Base-by-base conservation (phyloP, 78 protist genomes). In the Neovahlkampfia damariscottae region DNA sequence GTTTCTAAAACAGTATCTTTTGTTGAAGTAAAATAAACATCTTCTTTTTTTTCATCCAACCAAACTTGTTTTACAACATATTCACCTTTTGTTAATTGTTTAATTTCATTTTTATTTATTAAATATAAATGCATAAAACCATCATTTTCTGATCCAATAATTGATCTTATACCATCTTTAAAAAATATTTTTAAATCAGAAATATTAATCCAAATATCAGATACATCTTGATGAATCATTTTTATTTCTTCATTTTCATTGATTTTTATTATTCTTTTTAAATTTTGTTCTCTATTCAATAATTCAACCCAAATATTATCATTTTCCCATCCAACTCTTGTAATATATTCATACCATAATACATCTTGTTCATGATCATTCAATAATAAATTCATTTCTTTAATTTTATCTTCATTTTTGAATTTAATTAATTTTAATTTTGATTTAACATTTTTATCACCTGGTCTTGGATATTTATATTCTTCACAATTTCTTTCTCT, bases 171-270 rank as follows among this genome's bases (percentile, higher is more conserved):
- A 58, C 76, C 76, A 58, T 76, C 79, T 66, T 76, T 76, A 31
- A 66, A 66, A 6, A 76, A 76, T 6, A 41, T 36, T 37, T 41
- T 6, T 6, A 29, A 41, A 30, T 76, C 79, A 30, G 67, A 5
- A 27, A 76, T 36, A 31, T 71, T 76, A 10, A 76, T 62, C 79
- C 79, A 76, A 28, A 67, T 62, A 38, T 76, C 69, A 10, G 79
- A 76, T 32, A 66, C 5, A 10, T 76, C 79, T 68, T 67, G 74
- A 6, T 50, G 79, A 5, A 76, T 71, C 74, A 76, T 31, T 50
- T 76, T 5, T 71, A 5, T 5, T 72, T 72, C 40, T 8, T 38
- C 40, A 41, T 5, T 6, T 38, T 5, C 6, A 19, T 9, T 68
- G 9, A 73, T 31, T 28, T 3, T 31, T 8, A 79, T 9, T 3